These are phyloP conservation scores for Diaporthe sp. DNA, from an alignment of 2,329 filamentous ascomycete species.

Conservation along the genomic window DNA sequence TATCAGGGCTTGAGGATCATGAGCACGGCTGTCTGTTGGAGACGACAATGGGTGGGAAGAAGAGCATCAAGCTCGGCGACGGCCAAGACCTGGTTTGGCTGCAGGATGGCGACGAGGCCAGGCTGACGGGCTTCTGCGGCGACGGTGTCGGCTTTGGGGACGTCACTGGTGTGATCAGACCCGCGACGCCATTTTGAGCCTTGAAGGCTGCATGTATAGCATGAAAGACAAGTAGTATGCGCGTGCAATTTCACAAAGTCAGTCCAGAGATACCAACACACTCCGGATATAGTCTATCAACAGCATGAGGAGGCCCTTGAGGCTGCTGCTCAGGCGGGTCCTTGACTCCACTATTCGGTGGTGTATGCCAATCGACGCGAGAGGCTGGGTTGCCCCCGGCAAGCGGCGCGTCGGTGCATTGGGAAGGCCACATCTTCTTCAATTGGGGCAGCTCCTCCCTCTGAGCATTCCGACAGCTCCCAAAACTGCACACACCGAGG, in stretches of 20 bases:
- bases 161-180: slow-evolving; percentile 43
- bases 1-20: slow-evolving; percentile 47
- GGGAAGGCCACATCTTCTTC: slow-evolving; percentile 36
- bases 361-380: not conserved
- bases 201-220: not conserved
- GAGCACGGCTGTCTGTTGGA: slow-evolving; percentile 54
- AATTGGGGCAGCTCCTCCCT: slow-evolving; percentile 33
- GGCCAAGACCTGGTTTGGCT: slow-evolving; percentile 49
- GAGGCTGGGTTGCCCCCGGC: slow-evolving; percentile 23
- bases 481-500: slow-evolving; percentile 23
- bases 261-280: not conserved
- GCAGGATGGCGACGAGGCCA: slow-evolving; percentile 52
- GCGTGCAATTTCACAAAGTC: not conserved
- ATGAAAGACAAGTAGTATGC: not conserved
- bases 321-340: not conserved
- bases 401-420: slow-evolving; percentile 24
- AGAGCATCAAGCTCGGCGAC: slow-evolving; percentile 41
- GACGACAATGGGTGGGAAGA: slow-evolving; percentile 48
- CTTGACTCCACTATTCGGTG: slow-evolving; percentile 5
- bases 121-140: slow-evolving; percentile 51
- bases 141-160: slow-evolving; percentile 54
- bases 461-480: slow-evolving; percentile 20
- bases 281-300: no score
- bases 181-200: slow-evolving; percentile 34
- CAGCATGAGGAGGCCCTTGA: not conserved